phyloP scores from a whole-genome alignment of 176 grass and related monocot species.

The Tuctoria greenei region DNA sequence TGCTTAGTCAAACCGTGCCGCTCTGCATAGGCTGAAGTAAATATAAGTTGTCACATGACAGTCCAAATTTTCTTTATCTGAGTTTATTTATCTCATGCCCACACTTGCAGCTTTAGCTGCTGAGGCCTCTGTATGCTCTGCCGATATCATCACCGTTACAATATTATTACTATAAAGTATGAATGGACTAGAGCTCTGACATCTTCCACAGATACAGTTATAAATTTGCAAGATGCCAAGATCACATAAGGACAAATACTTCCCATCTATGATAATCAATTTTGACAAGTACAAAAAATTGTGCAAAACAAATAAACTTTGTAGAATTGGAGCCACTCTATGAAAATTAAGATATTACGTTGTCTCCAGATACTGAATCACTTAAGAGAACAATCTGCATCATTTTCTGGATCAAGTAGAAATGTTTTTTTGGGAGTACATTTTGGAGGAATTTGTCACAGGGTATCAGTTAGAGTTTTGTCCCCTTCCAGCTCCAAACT shows the following conservation, averaged over 20 bases:
- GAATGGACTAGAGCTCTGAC: not conserved
- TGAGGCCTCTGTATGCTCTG: not conserved
- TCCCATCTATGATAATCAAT: not conserved
- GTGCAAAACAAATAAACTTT: not conserved
- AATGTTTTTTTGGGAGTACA: conserved; percentile 1
- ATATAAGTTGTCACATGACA: conserved; percentile 14
- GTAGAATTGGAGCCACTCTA: not conserved
- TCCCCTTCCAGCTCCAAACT: conserved; percentile 19
- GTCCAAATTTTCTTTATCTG: conserved; percentile 5
- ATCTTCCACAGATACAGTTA: not conserved
- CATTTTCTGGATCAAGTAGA: not conserved
- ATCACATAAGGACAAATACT: not conserved
- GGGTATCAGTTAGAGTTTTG: too few relatives aligned
- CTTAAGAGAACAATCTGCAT: conserved; percentile 1
- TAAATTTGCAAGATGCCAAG: not conserved
- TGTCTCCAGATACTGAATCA: conserved; percentile 14
- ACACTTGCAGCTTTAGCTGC: not conserved
- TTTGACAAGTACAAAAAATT: conserved; percentile 19
- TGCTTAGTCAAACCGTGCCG: too few relatives aligned
- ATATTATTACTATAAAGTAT: not conserved
- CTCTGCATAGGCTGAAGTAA: not conserved
- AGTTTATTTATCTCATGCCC: conserved; percentile 1
- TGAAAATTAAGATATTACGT: not conserved
- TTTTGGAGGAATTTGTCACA: too few relatives aligned
- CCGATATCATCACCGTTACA: not conserved